Base-by-base conservation (phyloP, 441 rosid species). In the Pelargonium cotyledonis region DNA sequence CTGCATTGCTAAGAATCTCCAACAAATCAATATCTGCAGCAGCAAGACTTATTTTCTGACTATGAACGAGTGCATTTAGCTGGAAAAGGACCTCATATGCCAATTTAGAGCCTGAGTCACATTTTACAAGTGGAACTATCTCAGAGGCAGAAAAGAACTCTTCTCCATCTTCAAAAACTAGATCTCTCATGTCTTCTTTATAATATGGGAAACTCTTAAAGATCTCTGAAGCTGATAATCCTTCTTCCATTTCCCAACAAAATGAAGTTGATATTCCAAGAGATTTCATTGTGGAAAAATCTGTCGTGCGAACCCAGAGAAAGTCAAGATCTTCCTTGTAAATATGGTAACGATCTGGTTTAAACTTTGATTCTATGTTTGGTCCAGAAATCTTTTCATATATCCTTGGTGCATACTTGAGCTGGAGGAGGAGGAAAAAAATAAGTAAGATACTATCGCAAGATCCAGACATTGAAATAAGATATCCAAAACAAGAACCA, bases 291-390 rank as follows among this genome's bases (percentile, higher is more conserved):
- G 47, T 15, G 9, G 97, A 86, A 78, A 89, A 86, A 73, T 89
- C 96, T 43, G 94, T 80, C 8, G 97, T 82, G 23, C 92, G 96
- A 70, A 94, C 86, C 96, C 99, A 89, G 26, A 79, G 69, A 76
- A 86, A 94, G 76, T 89, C 86, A 72, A 83, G 87, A 79, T 88
- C 89, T 74, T 91, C 97, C 89, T 85, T 84, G 89, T 89, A 89
- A 73, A 84, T 74, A 73, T 73, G 80, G 76, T 89, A 94, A 14
- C 96, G 84, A 77, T 85, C 84, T 8, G 78, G 57, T 18, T 65
- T 80, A 73, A 91, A 80, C 79, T 82, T 87, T 4, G 91, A 72
- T 60, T 76, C 82, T 63, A 84, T 43, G 12, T 83, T 76, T 51
- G 96, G 84, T 72, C 95, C 97, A 49, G 87, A 82, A 10, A 86